Evolutionary conservation across 2,329 filamentous ascomycete genomes (phyloP).

Genomic region (Colletotrichum paranaense): DNA sequence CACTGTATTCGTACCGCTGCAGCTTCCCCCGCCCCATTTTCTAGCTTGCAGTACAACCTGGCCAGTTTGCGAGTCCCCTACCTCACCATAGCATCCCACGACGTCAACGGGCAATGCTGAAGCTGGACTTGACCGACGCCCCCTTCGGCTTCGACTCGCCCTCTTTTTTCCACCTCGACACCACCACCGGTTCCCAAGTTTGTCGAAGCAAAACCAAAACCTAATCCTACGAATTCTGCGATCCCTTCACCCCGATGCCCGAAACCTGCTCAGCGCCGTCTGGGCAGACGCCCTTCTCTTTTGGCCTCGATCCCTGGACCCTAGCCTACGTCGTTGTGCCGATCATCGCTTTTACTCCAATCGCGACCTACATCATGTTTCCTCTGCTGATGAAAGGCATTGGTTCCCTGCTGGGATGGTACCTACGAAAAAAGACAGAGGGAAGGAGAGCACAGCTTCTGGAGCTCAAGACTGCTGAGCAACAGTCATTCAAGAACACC

Average conservation of each 20-base stretch:
- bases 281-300: slow-evolving; percentile 41
- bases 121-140: slow-evolving; percentile 22
- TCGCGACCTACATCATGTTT: slow-evolving; percentile 46
- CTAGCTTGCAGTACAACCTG: slow-evolving; percentile 33
- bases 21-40: slow-evolving; percentile 27
- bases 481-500: slow-evolving; percentile 44
- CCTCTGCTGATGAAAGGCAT: slow-evolving; percentile 50
- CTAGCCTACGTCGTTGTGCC: slow-evolving; percentile 42
- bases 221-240: neutral
- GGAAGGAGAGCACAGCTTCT: slow-evolving; percentile 70
- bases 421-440: slow-evolving; percentile 71
- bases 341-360: slow-evolving; percentile 33
- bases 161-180: neutral
- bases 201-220: neutral
- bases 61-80: slow-evolving; percentile 19
- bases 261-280: slow-evolving; percentile 44
- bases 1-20: slow-evolving; percentile 11
- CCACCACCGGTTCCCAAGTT: neutral
- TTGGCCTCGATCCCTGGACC: slow-evolving; percentile 44
- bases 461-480: slow-evolving; percentile 59
- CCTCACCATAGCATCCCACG: slow-evolving; percentile 5
- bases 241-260: slow-evolving; percentile 37
- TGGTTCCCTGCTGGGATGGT: slow-evolving; percentile 66
- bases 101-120: slow-evolving; percentile 32
- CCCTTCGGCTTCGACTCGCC: slow-evolving; percentile 17